A percentile compares a stretch with the other conserved stretches of the same genome.
Conservation (phyloP, 495 filamentous ascomycete genomes). For the Xylaria telfairii region DNA sequence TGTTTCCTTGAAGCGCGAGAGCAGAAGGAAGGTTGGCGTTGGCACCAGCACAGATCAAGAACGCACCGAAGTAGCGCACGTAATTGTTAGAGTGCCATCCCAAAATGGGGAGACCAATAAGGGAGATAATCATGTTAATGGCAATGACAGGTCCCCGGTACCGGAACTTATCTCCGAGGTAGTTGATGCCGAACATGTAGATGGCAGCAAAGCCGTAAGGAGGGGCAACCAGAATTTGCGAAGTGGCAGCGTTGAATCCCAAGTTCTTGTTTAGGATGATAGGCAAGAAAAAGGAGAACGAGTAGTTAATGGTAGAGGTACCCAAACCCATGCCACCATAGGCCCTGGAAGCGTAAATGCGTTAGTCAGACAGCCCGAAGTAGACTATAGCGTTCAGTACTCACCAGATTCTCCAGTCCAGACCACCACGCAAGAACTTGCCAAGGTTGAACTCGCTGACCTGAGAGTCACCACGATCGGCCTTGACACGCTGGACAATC, state of each 20-base stretch:
- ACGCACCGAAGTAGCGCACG: conserved; percentile 67
- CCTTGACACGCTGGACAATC: conserved; percentile 59
- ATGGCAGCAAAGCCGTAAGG: conserved; percentile 64
- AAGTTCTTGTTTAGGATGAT: conserved; percentile 65
- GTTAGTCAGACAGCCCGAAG: neutral
- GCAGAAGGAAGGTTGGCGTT: conserved; percentile 62
- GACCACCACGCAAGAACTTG: conserved; percentile 51
- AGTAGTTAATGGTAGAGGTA: conserved; percentile 62
- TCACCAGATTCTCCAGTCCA: conserved; percentile 63
- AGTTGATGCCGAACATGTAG: conserved; percentile 60
- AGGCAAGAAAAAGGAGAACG: conserved; percentile 69
- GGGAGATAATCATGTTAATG: conserved; percentile 50
- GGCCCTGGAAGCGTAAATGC: conserved; percentile 29
- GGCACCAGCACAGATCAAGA: conserved; percentile 60
- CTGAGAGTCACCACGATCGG: conserved; percentile 59
- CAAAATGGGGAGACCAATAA: conserved; percentile 54
- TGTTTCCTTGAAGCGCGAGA: conserved; percentile 65
- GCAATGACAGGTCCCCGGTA: conserved; percentile 61
- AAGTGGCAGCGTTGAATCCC: conserved; percentile 56
- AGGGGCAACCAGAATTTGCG: conserved; percentile 67
- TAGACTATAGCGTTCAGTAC: conserved; percentile 12
- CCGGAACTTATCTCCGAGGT: conserved; percentile 60
- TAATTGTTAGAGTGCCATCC: conserved; percentile 56
- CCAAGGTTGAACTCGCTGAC: conserved; percentile 55
- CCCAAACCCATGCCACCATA: conserved; percentile 62